These are phyloP conservation scores for Solanum hybrid DNA, from an alignment of 305 asterid genomes.

Conservation along the genomic window DNA sequence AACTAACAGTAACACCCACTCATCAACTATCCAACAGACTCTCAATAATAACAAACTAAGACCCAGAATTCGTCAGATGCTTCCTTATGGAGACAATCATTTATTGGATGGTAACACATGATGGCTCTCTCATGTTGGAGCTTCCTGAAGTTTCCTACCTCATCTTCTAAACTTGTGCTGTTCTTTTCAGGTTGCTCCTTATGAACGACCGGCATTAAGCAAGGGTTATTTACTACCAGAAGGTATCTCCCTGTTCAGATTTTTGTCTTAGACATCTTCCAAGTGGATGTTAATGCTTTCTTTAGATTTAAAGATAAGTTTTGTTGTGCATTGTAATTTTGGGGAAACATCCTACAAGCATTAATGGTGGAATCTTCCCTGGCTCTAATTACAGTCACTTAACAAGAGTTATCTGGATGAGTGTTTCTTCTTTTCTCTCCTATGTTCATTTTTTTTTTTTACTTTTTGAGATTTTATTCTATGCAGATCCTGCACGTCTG, in stretches of 20 bases:
- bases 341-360: neutral
- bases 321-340: neutral
- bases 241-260: slow-evolving; percentile 34
- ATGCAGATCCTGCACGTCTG: slow-evolving; percentile 66
- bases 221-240: slow-evolving; percentile 90
- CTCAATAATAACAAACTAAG: neutral
- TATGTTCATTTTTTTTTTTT: neutral
- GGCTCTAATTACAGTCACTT: neutral
- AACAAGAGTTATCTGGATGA: neutral
- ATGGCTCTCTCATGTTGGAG: neutral
- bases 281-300: neutral
- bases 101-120: neutral
- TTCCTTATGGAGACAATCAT: neutral
- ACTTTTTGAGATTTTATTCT: neutral
- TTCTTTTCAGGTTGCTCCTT: slow-evolving; percentile 76
- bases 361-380: neutral
- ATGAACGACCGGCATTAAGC: slow-evolving; percentile 96
- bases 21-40: neutral
- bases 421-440: neutral
- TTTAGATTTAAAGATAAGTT: neutral
- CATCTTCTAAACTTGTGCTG: neutral
- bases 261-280: neutral
- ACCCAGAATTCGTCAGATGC: neutral
- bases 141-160: neutral
- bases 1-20: neutral